Conservation (phyloP, 208 protist species). For the Herpetomonas muscarum region DNA sequence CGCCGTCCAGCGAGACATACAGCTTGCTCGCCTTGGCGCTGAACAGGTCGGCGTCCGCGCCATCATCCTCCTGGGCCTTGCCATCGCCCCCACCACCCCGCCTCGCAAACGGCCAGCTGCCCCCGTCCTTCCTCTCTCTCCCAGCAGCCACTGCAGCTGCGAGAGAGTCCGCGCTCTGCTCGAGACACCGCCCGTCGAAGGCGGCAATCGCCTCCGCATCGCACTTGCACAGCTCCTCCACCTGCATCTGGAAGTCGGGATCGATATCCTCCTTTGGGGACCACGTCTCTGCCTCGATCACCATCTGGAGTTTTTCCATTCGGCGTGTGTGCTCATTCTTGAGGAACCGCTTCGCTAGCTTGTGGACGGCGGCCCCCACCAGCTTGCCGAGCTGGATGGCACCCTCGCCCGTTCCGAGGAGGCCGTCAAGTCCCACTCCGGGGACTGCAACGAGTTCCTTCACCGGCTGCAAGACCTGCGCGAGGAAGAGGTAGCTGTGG, state of each 20-base stretch:
- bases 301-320: constrained; percentile 60
- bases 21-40: constrained; percentile 17
- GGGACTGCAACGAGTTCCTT: not conserved
- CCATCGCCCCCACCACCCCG: not conserved
- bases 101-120: not conserved
- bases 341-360: constrained; percentile 53
- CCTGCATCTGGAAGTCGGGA: constrained; percentile 48
- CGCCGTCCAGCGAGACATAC: constrained; percentile 18
- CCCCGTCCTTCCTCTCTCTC: not conserved
- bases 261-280: constrained; percentile 41
- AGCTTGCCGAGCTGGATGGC: constrained; percentile 7
- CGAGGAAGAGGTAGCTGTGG: not conserved
- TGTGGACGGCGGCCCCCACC: constrained; percentile 41
- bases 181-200: constrained; percentile 28
- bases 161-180: not conserved
- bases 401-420: not conserved
- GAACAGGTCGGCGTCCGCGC: constrained; percentile 13
- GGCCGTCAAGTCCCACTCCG: not conserved
- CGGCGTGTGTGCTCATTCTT: constrained; percentile 41
- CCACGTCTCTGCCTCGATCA: constrained; percentile 74
- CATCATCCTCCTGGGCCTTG: not conserved
- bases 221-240: constrained; percentile 58
- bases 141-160: not conserved
- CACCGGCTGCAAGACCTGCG: not conserved
- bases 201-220: constrained; percentile 22